A percentile compares a stretch with the other conserved stretches of the same genome.
Conservation (phyloP, 2,329 filamentous ascomycete species). For the Fusarium hainanense region DNA sequence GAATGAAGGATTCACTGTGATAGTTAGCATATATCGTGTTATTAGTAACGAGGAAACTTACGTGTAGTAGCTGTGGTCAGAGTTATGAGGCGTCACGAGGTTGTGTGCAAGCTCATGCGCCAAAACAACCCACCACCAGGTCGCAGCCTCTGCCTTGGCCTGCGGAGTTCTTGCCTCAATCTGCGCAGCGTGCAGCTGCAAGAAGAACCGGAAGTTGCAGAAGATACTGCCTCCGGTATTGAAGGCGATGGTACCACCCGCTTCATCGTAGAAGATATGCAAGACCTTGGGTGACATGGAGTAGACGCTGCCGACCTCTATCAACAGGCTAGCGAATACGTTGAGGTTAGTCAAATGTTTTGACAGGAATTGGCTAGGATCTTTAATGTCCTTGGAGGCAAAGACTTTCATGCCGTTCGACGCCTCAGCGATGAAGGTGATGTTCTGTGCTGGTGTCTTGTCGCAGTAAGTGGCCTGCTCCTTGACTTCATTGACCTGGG, state of each 20-base stretch:
- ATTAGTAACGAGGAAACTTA: constrained; percentile 54
- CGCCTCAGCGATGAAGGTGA: constrained; percentile 76
- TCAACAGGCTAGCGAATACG: constrained; percentile 74
- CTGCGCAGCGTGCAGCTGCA: constrained; percentile 75
- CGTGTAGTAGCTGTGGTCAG: constrained; percentile 86
- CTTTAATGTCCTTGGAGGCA: constrained; percentile 65
- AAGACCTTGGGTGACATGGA: constrained; percentile 73
- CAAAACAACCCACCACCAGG: constrained; percentile 96
- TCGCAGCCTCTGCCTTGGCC: constrained; percentile 73
- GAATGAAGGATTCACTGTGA: constrained; percentile 76
- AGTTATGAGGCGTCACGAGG: constrained; percentile 79
- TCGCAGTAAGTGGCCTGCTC: constrained; percentile 92
- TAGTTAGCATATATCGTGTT: constrained; percentile 42
- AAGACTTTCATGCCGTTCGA: constrained; percentile 80
- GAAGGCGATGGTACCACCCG: constrained; percentile 88
- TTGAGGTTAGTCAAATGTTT: constrained; percentile 72
- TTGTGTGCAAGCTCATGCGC: constrained; percentile 98
- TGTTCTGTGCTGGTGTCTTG: constrained; percentile 76
- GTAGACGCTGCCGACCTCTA: constrained; percentile 78
- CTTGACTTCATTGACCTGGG: constrained; percentile 77
- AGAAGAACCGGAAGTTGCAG: constrained; percentile 91
- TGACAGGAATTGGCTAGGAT: constrained; percentile 66
- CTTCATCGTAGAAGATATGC: constrained; percentile 88
- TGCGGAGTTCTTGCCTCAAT: constrained; percentile 54
- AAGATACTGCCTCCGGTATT: constrained; percentile 89